Conservation (phyloP, 495 filamentous ascomycete species). For the Ramalina intermedia region DNA sequence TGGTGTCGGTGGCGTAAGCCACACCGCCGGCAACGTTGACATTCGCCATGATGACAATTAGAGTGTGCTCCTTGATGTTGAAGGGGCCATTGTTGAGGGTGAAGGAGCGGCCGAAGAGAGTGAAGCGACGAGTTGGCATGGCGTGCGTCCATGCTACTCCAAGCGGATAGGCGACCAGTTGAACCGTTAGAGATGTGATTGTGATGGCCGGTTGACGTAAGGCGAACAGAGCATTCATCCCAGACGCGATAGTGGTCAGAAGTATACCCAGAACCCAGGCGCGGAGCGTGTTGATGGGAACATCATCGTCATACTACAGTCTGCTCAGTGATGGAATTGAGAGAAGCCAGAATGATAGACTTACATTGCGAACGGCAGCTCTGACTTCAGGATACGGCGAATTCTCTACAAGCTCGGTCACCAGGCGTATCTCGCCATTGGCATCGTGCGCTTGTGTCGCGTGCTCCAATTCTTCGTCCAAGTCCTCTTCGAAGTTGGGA, state of each 20-base stretch:
- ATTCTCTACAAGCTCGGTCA: conserved; percentile 46
- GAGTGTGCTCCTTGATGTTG: conserved; percentile 67
- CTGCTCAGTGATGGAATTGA: conserved; percentile 16
- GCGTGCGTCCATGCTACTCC: conserved; percentile 44
- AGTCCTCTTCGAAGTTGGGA: conserved; percentile 50
- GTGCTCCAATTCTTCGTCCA: conserved; percentile 44
- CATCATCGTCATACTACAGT: conserved; percentile 41
- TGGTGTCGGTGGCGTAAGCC: conserved; percentile 57
- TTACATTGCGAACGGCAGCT: conserved; percentile 35
- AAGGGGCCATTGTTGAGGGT: conserved; percentile 59
- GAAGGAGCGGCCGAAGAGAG: conserved; percentile 38
- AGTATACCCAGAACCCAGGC: conserved; percentile 60
- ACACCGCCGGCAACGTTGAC: conserved; percentile 39
- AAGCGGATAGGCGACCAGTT: conserved; percentile 56
- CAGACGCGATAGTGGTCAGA: conserved; percentile 49
- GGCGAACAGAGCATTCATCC: conserved; percentile 57
- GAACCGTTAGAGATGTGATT: conserved; percentile 52
- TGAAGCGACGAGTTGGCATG: conserved; percentile 39
- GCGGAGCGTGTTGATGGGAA: conserved; percentile 52
- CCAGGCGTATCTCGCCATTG: conserved; percentile 37
- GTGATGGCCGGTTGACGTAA: conserved; percentile 50
- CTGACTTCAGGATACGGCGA: conserved; percentile 59
- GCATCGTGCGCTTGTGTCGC: conserved; percentile 40
- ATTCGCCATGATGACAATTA: conserved; percentile 63
- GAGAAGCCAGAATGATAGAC: neutral